Evolutionary conservation across 2,329 filamentous ascomycete genomes (phyloP), one percentile per base, ranked within the genome.

Genomic region (Xylaria sp.): DNA sequence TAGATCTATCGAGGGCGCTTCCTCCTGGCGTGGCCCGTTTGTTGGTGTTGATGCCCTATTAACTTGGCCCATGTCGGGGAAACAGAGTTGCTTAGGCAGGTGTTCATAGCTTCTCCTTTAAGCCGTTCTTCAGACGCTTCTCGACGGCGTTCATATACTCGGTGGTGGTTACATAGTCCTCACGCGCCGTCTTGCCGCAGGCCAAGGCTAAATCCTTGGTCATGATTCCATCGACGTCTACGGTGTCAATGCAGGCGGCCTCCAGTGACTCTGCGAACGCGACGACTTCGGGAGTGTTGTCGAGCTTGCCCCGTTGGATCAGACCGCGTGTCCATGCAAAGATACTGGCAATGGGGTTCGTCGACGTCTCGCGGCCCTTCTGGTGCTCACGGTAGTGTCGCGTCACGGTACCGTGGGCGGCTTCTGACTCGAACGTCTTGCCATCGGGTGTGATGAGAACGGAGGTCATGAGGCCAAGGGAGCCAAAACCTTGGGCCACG

Each of bases 321-420:
- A 99, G 89, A 78, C 96, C 96, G 69, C 96, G 92, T 69, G 96
- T 98, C 96, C 96, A 99, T 78, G 96, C 96, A 82, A 98, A 99
- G 85, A 99, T 98, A 80, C 93, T 97, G 72, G 96, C 96, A 77
- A 98, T 98, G 70, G 96, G 96, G 90, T 99, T 98, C 75, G 96
- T 99, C 53, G 94, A 97, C 65, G 96, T 99, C 84, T 97, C 93
- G 77, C 91, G 91, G 80, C 96, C 96, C 87, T 98, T 98, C 84
- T 98, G 96, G 88, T 98, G 93, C 86, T 98, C 95, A 80, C 96
- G 93, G 90, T 94, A 98, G 87, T 98, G 96, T 78, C 96, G 93
- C 63, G 96, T 99, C 74, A 99, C 96, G 72, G 96, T 98, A 78
- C 96, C 96, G 88, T 98, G 96, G 74, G 96, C 96, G 72, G 96